Percentiles rank a stretch among this genome's conserved stretches.
Conservation (phyloP, 805 yeast species). For the Candida qinlingensis region DNA sequence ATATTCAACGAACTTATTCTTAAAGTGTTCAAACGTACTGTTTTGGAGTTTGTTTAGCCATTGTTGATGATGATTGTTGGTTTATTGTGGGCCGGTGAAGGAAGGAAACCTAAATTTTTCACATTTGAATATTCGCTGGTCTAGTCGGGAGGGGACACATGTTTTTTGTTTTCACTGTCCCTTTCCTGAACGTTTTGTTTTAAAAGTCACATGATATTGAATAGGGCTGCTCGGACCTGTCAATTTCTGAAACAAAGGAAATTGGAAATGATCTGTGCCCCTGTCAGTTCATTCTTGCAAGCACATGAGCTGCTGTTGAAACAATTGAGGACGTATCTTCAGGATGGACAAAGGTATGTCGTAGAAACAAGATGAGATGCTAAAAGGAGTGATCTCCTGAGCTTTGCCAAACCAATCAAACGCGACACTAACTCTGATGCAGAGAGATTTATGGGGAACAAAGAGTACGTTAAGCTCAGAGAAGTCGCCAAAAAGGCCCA, state of each 20-base stretch:
- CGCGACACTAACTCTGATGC: background rate
- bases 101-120: slow-evolving; percentile 3
- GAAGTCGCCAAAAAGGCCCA: slow-evolving; percentile 24
- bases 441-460: background rate
- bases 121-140: background rate
- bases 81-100: background rate
- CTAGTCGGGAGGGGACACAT: too few species aligned
- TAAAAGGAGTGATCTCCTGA: slow-evolving; percentile 30
- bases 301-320: too few species aligned
- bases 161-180: too few species aligned
- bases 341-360: slow-evolving; percentile 21
- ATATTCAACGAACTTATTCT: slow-evolving; percentile 8
- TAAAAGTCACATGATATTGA: too few species aligned
- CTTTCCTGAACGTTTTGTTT: too few species aligned
- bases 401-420: too few species aligned
- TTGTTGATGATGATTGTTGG: slow-evolving; percentile 9
- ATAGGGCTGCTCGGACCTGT: too few species aligned
- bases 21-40: slow-evolving; percentile 20
- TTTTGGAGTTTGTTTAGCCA: slow-evolving; percentile 28
- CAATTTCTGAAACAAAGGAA: too few species aligned
- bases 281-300: too few species aligned
- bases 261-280: too few species aligned
- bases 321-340: too few species aligned
- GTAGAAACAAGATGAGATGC: slow-evolving; percentile 60
- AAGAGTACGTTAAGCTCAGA: background rate